A percentile compares a stretch with the other conserved stretches of the same genome.
Evolutionary conservation across 2,329 filamentous ascomycete genomes (phyloP).

Genomic region (Sporothrix humicola): DNA sequence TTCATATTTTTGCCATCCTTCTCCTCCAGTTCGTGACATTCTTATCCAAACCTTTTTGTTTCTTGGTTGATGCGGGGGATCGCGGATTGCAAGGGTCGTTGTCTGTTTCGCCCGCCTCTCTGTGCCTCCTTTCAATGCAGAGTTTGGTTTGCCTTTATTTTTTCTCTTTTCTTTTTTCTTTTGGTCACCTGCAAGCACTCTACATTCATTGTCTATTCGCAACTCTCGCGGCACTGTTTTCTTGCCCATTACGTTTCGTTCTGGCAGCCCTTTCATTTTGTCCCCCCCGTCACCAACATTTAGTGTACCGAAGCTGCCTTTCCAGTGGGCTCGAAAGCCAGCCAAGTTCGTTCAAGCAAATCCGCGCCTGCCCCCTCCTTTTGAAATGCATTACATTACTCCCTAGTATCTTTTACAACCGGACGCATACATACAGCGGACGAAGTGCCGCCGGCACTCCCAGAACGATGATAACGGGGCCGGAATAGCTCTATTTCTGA

Average conservation of each 20-base stretch:
- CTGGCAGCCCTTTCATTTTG: not conserved
- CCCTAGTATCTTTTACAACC: not conserved
- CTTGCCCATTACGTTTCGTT: not conserved
- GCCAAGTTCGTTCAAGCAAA: not conserved
- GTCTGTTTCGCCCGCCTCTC: constrained; percentile 1
- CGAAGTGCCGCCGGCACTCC: not conserved
- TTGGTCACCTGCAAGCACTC: not conserved
- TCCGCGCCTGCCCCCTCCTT: not conserved
- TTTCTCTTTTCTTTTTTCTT: not conserved
- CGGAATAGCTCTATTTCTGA: not conserved
- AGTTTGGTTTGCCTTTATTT: not conserved
- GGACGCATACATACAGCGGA: not conserved
- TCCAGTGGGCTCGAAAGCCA: not conserved
- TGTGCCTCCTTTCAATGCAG: not conserved
- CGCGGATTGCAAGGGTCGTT: constrained; percentile 4
- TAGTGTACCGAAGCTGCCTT: not conserved
- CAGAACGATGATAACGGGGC: not conserved
- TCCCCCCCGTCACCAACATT: not conserved
- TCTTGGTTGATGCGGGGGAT: constrained; percentile 31
- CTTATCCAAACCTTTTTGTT: constrained; percentile 18
- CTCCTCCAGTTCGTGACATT: constrained; percentile 27
- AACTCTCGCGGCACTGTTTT: not conserved
- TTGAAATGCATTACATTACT: not conserved
- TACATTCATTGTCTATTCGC: not conserved
- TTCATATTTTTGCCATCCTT: not conserved